A percentile compares a stretch with the other conserved stretches of the same genome.
Conservation (phyloP, 108 stramenopile species). For the Nitzschia inconspicua region DNA sequence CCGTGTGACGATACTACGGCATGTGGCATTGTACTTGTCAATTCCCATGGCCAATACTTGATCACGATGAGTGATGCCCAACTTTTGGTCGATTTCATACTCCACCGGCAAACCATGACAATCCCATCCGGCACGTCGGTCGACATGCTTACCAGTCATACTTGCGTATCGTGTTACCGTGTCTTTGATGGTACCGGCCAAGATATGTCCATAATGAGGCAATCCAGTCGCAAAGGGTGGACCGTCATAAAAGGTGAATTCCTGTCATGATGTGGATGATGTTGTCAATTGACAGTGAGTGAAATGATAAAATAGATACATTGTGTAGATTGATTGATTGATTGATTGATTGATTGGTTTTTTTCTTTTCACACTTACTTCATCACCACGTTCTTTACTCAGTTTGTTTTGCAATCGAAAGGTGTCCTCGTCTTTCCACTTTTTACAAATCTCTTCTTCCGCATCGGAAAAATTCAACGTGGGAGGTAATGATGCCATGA, state of each 20-base stretch:
- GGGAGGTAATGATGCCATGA: conserved; percentile 75
- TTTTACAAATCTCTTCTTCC: conserved; percentile 76
- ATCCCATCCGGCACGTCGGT: conserved; percentile 98
- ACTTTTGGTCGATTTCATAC: conserved; percentile 97
- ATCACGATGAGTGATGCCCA: conserved; percentile 93
- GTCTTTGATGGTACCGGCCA: conserved; percentile 99
- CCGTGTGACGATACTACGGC: conserved; percentile 93
- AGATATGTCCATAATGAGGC: conserved; percentile 99
- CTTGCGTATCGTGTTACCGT: conserved; percentile 97
- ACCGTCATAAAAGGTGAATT: conserved; percentile 98
- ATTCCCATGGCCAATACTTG: conserved; percentile 96
- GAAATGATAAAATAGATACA: background rate
- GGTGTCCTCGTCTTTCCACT: conserved; percentile 73
- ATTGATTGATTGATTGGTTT: background rate
- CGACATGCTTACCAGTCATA: conserved; percentile 90
- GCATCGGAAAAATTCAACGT: conserved; percentile 77
- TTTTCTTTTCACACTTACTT: conserved; percentile 39
- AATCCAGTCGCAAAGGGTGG: conserved; percentile 99
- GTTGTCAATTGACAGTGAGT: background rate
- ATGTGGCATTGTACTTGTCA: conserved; percentile 96
- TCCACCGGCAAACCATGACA: conserved; percentile 99
- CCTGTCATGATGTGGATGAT: conserved; percentile 25
- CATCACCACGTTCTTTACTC: conserved; percentile 68
- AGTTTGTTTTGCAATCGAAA: conserved; percentile 72
- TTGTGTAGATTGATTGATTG: background rate